Evolutionary conservation across 108 stramenopile genomes (phyloP), one percentile per base, ranked within the genome.

Genomic region (Cyclotella choctawhatcheeana): DNA sequence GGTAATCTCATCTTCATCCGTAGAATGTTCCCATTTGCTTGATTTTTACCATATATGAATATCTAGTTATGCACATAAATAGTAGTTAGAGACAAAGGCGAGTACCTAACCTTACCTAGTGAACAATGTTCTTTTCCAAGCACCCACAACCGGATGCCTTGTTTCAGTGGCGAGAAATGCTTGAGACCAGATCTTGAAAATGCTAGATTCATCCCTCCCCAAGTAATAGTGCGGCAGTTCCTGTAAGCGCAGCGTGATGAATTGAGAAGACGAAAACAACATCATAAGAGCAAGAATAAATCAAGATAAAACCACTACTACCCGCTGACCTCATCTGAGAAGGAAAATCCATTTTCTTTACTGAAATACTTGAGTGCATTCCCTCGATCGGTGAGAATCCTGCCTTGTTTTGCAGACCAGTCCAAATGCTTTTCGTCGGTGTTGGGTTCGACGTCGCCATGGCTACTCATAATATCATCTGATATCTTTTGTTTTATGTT

Each of bases 171-270:
- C 12, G 20, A 44, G 29, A 31, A 16, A 32, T 37, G 22, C 48
- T 32, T 24, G 27, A 45, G 82, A 77, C 82, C 67, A 64, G 21
- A 54, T 48, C 31, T 34, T 70, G 58, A 87, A 89, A 3, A 68
- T 62, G 25, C 32, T 81, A 25, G 90, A 90, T 44, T 82, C 71
- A 1, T 85, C 83, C 25, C 67, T 45, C 21, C 68, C 61, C 64
- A 95, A 76, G 58, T 92, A 84, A 81, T 86, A 68, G 47, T 96
- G 96, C 2, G 96, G 96, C 76, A 95, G 73, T 64, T 96, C 96
- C 18, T 77, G n/a, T n/a, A n/a, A 18, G 21, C 2, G 21, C 51
- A 10, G 20, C n/a, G 24, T 18, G 24, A 5, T n/a, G n/a, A n/a
- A n/a, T n/a, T n/a, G n/a, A n/a, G 51, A 1, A 10, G n/a, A 21